Base-by-base conservation (phyloP, 371 early-diverging fungal genomes). In the Saksenaea vasiformis region DNA sequence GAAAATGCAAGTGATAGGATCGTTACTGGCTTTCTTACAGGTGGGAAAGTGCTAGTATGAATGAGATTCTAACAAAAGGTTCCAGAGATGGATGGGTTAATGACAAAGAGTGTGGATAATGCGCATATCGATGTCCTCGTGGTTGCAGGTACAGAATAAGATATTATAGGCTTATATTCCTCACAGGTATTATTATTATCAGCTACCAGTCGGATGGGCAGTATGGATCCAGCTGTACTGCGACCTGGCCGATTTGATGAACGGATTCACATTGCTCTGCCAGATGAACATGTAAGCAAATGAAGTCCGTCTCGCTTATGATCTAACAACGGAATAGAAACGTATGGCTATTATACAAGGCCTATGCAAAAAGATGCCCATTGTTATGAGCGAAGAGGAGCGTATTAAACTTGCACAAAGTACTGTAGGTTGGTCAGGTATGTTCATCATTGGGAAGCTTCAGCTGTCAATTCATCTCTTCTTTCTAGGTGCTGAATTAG, bases 221-320 rank as follows among this genome's bases (percentile, higher is more conserved):
- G 87, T 26, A 91, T 99, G 34, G 98, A 99, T 84, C 85, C 96
- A 24, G 93, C 99, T 62, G 91, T 99, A 66, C 72, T 99, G 70
- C 85, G 98, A 68, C 99, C 99, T 39, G 99, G 99, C 26, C 95
- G 99, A 64, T 89, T 99, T 55, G 99, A 99, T 79, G 99, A 99
- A 74, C 94, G 98, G 70, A 91, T 99, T 28, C 92, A 97, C 73
- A 91, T 99, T 58, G 91, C 97, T 31, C 83, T 95, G 54, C 99
- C 99, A 14, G 93, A 98, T 79, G 80, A 84, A 14, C 62, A 74
- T 64, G 85, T 81, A 72, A 17, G 47, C 8, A 26, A 36, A 39
- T 5, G 14, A 5, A 53, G 34, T n/a, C n/a, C 14, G n/a, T 28
- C 24, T 13, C 41, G 38, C 54, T 36, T 36, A 11, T 26, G 2